Evolutionary conservation across 805 yeast species (phyloP), one percentile per base, ranked within the genome.

Genomic region (Candida corydali): DNA sequence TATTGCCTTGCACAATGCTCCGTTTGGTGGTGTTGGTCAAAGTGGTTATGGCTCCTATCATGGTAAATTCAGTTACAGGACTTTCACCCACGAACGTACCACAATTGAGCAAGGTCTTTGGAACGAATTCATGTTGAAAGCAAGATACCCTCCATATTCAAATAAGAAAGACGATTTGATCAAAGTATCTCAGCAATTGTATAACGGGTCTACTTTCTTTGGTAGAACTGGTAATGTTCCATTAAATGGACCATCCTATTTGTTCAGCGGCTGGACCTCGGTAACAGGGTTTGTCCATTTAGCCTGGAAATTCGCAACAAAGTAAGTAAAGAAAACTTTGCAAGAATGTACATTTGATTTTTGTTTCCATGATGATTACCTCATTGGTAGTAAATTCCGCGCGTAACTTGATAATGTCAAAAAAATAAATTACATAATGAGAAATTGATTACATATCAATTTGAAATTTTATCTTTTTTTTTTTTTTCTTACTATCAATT

Each of bases 1-100:
- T 44, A 86, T 76, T 29, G 89, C 78, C 1, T 69, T 83, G 36
- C 40, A 69, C 5, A 69, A 70, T 33, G 76, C 86, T 3, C 97
- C 97, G 17, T 91, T 89, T 60, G 98, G 98, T 23, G 98, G 98
- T 17, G 63, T 89, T 38, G 96, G 97, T 10, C 55, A 55, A 11
- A 86, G 96, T 0, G 98, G 98, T 1, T 64, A 67, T 40, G 97
- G 97, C 8, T 62, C 72, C 23, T 88, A 87, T 60, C 96, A 88
- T 54, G 96, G 96, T 3, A 61, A 59, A 43, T 69, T 39, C 25
- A 52, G 59, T 1, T 68, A 51, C 59, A 48, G 58, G 22, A 68
- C 83, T n/a, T 89, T 89, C 52, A 74, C 87, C 2, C 95, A 86
- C 56, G 76, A 75, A 52, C 73, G 95, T 49, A 74, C 88, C 0